Base-by-base conservation (phyloP, 768 basidiomycete species). In the Tulasnella calospora region DNA sequence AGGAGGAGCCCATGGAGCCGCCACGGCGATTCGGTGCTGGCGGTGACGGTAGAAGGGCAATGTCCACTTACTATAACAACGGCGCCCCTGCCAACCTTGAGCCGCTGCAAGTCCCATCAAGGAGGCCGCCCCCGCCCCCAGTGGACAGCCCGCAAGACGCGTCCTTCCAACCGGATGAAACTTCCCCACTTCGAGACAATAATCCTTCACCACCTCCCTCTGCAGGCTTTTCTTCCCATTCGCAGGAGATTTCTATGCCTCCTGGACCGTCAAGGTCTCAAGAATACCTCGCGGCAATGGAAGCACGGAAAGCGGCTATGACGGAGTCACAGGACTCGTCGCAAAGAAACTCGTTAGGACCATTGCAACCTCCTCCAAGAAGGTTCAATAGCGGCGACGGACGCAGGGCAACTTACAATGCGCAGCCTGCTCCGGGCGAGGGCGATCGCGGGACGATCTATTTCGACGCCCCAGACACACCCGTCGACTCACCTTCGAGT, bases 401-500 rank as follows among this genome's bases (percentile, higher is more conserved):
- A 3, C 35, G 74, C 3, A 3, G 40, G 55, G 46, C 46, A 3
- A 41, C 44, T 2, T 55, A 57, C 35, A 38, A 36, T 12, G 35
- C 38, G 41, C 41, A 74, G 6, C 41, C 36, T 46, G 13, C 36
- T 9, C 36, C 46, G 36, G 74, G 33, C 51, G 47, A 57, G 27
- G 51, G 51, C 19, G 74, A 76, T 9, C 74, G 74, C 23, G 33
- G 33, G 1, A 76, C 74, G 23, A 57, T 76, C 21, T 76, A 76
- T 33, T 76, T 57, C 21, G 74, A 76, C n/a, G 74, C 74, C 10
- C 30, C 74, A 2, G 74, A 76, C 10, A 41, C n/a, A 23, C 73
- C 36, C 21, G 44, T 12, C 71, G 74, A 76, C n/a, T 5, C 21
- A 8, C 46, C n/a, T 27, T 15, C 33, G 13, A n/a, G 44, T 23